phyloP scores from a whole-genome alignment of 2,329 filamentous ascomycete genomes.

The Monosporascus sp. region DNA sequence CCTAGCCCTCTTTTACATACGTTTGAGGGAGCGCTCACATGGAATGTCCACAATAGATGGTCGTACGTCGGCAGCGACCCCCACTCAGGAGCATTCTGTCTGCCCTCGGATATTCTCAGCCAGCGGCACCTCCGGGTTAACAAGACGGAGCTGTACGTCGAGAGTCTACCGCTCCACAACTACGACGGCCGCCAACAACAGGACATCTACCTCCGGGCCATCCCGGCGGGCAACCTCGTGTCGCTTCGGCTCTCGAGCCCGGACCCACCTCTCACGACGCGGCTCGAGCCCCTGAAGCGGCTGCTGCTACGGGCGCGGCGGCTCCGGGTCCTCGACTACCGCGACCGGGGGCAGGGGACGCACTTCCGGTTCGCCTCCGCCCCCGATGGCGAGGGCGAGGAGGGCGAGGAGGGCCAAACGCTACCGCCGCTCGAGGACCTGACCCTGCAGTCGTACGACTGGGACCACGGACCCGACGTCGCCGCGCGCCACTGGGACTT shows the following conservation, averaged over 20 bases:
- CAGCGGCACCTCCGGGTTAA: slow-evolving; percentile 23
- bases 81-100: slow-evolving; percentile 26
- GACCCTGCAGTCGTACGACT: slow-evolving; percentile 43
- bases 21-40: not conserved
- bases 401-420: slow-evolving; percentile 27
- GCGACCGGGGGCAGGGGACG: slow-evolving; percentile 40
- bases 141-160: slow-evolving; percentile 32
- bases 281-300: slow-evolving; percentile 36
- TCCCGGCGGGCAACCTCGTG: slow-evolving; percentile 33
- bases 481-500: slow-evolving; percentile 43
- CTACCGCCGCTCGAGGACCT: slow-evolving; percentile 39
- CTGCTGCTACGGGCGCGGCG: slow-evolving; percentile 33
- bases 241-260: slow-evolving; percentile 37
- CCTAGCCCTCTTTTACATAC: too few species aligned
- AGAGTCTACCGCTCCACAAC: slow-evolving; percentile 36
- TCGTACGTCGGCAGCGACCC: slow-evolving; percentile 29
- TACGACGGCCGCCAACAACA: slow-evolving; percentile 26
- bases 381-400: not conserved
- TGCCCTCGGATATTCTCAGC: slow-evolving; percentile 35
- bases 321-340: slow-evolving; percentile 37
- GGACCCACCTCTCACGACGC: slow-evolving; percentile 35
- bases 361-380: slow-evolving; percentile 33
- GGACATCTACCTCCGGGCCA: slow-evolving; percentile 32
- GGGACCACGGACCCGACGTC: slow-evolving; percentile 36
- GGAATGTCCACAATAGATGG: slow-evolving; percentile 28